Base-by-base conservation (phyloP, 2,329 filamentous ascomycete genomes). In the Didymella glomerata region DNA sequence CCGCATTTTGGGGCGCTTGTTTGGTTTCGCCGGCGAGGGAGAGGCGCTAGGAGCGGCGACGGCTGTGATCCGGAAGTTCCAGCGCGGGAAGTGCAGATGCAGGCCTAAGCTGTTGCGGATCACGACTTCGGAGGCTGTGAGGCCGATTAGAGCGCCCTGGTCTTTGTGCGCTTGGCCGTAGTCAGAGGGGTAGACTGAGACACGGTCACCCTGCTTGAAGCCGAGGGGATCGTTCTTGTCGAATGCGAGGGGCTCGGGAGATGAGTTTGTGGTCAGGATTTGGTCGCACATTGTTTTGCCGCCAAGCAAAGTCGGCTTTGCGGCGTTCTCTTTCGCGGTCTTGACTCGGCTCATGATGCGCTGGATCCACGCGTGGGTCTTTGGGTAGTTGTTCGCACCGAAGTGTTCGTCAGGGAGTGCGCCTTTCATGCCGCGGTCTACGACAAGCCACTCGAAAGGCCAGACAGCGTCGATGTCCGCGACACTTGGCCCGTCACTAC, bases 381-480 rank as follows among this genome's bases (percentile, higher is more conserved):
- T 83, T 0, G 89, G 89, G 67, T 85, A 90, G 32, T 74, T 78
- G 14, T 75, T 71, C 10, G 78, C 69, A 2, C 83, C 83, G 61
- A 91, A 82, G 3, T 80, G 69, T n/a, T 83, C 80, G 40, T 77
- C 64, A 1, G 85, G 83, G 36, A 91, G 79, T 14, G 84, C 83
- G 9, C 66, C 13, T 83, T 82, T 46, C 90, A 78, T 11, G 3
- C 50, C 50, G 2, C 55, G 60, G 38, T 75, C 71, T 28, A 76
- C 77, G 2, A 76, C 72, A 1, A 91, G 75, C 90, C 90, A 92
- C 73, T 88, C 83, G 64, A 92, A 83, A 0, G 84, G 82, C 87
- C 87, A 91, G 13, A 89, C 77, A 76, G 81, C 86, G 77, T 92
- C 87, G 60, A 92, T 86, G 72, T 93, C 90, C 4, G 85, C 87